Percentiles rank a stretch among this genome's conserved stretches.
These are phyloP conservation scores for Mrakia hoshinonis DNA, from an alignment of 768 basidiomycete species.

Conservation along the genomic window DNA sequence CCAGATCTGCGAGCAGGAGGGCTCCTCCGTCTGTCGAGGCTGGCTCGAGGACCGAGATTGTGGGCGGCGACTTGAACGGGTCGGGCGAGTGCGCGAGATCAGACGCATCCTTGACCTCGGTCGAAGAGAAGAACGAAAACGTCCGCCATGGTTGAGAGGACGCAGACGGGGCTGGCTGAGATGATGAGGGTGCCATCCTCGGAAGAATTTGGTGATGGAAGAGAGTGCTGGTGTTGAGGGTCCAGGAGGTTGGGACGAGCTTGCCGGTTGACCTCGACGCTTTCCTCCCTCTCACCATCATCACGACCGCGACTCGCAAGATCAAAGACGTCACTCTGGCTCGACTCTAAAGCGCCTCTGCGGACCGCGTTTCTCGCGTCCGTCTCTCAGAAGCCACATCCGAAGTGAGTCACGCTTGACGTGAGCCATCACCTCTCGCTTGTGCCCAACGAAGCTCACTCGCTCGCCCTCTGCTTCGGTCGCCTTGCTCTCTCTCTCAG, in stretches of 20 bases:
- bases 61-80: conserved; percentile 24
- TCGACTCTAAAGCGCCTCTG: no score
- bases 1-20: conserved; percentile 71
- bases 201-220: neutral
- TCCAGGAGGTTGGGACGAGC: neutral
- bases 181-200: neutral
- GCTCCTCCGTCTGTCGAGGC: conserved; percentile 34
- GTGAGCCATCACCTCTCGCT: neutral
- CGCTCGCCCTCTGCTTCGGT: no score
- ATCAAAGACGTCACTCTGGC: no score
- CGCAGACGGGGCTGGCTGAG: neutral
- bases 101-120: conserved; percentile 62
- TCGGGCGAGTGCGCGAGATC: conserved; percentile 51
- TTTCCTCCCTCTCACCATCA: neutral
- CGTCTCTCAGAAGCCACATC: no score
- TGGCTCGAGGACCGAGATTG: conserved; percentile 54
- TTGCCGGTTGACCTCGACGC: neutral
- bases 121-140: neutral
- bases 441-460: neutral
- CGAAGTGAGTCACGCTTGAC: no score
- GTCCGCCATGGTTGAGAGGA: conserved; percentile 7
- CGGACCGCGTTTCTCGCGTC: no score
- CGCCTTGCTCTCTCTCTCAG: neutral
- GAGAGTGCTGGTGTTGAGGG: neutral
- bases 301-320: neutral